Evolutionary conservation across 2,329 filamentous ascomycete species (phyloP).

Genomic region (Phialophora expanda): DNA sequence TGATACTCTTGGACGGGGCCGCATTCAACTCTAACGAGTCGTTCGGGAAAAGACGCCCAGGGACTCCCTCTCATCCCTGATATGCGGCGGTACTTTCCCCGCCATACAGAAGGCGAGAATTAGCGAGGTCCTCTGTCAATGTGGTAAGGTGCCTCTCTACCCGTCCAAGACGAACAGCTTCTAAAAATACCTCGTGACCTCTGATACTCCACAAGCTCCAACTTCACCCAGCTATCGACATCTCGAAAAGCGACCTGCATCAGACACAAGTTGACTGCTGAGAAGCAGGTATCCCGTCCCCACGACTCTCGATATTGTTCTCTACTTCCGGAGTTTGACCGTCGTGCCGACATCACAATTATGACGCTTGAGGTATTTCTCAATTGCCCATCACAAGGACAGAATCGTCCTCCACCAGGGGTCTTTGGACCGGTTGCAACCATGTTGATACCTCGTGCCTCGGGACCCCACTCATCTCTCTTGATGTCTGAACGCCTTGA

Average conservation of each 20-base stretch:
- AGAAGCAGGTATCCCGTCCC: neutral
- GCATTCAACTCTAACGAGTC: neutral
- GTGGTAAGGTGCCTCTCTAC: slow-evolving; percentile 9
- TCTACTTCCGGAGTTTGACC: no score
- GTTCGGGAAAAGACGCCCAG: neutral
- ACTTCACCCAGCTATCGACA: neutral
- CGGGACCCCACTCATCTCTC: neutral
- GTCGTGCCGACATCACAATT: neutral
- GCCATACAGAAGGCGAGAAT: slow-evolving; percentile 8
- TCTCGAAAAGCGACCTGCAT: neutral
- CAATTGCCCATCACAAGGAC: neutral
- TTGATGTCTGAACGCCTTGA: neutral
- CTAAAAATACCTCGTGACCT: slow-evolving; percentile 13
- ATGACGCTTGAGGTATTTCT: neutral
- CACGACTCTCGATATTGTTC: neutral
- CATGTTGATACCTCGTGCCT: neutral
- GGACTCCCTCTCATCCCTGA: neutral
- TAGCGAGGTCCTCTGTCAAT: slow-evolving; percentile 6
- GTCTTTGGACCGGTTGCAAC: neutral
- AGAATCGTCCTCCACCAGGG: neutral
- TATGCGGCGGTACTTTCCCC: neutral
- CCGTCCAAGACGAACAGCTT: neutral
- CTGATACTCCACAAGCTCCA: neutral
- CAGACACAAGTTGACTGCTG: neutral
- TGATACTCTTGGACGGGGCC: neutral